A percentile compares a stretch with the other conserved stretches of the same genome.
Evolutionary conservation across 306 rosid species (phyloP).

Genomic region (Rosa persica): DNA sequence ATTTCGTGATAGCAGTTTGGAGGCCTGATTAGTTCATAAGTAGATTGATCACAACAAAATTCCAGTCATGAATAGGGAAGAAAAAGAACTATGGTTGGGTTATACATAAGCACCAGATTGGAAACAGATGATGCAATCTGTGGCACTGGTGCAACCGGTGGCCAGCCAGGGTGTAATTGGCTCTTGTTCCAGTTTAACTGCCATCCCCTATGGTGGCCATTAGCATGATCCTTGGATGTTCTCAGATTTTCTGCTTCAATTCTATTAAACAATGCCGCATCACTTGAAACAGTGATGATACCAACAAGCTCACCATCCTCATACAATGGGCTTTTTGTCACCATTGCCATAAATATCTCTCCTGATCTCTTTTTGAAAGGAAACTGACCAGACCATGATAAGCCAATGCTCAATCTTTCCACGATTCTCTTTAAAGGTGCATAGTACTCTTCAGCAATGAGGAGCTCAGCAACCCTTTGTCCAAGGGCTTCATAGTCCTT

Average conservation of each 20-base stretch:
- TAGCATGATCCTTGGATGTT: slow-evolving; percentile 27
- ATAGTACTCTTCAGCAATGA: slow-evolving; percentile 46
- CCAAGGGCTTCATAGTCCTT: slow-evolving; percentile 61
- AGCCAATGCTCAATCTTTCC: slow-evolving; percentile 44
- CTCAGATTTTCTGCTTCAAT: slow-evolving; percentile 29
- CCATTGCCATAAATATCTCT: slow-evolving; percentile 57
- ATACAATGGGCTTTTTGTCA: slow-evolving; percentile 55
- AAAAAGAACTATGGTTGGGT: slow-evolving; percentile 16
- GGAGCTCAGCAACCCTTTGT: slow-evolving; percentile 36
- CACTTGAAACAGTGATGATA: slow-evolving; percentile 58
- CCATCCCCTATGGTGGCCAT: slow-evolving; percentile 31
- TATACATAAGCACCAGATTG: slow-evolving; percentile 51
- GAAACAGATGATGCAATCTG: slow-evolving; percentile 68
- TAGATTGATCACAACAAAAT: not conserved
- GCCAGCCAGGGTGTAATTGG: slow-evolving; percentile 49
- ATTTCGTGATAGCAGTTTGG: slow-evolving; percentile 42
- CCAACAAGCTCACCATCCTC: slow-evolving; percentile 60
- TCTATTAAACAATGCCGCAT: slow-evolving; percentile 40
- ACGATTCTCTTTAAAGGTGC: slow-evolving; percentile 42
- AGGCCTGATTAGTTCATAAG: slow-evolving; percentile 44
- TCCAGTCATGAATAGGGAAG: not conserved
- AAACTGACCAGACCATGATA: slow-evolving; percentile 68
- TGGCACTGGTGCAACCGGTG: slow-evolving; percentile 45
- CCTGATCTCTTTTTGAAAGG: slow-evolving; percentile 72
- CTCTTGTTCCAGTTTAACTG: slow-evolving; percentile 40